phyloP scores from a whole-genome alignment of 495 filamentous ascomycete genomes.

The Aspergillus olivimuriae region DNA sequence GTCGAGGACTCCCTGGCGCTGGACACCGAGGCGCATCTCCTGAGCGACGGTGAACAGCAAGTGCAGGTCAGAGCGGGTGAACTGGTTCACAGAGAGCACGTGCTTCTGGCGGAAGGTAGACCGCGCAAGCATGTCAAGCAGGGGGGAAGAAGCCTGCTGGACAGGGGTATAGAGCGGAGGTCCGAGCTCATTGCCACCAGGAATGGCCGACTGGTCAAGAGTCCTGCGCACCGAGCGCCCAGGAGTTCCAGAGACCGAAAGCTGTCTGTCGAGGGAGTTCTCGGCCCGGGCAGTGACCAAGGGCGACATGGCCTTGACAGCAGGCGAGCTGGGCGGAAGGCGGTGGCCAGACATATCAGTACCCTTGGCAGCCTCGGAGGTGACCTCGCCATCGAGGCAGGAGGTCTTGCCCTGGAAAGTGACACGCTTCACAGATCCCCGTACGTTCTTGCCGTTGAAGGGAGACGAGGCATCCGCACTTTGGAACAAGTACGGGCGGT shows the following conservation, averaged over 20 bases:
- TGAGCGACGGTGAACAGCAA: conserved; percentile 91
- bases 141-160: conserved; percentile 46
- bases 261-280: conserved; percentile 39
- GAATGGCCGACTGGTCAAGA: conserved; percentile 24
- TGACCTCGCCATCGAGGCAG: conserved; percentile 66
- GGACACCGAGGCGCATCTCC: conserved; percentile 90
- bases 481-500: conserved; percentile 57
- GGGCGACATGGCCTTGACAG: conserved; percentile 45
- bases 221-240: conserved; percentile 24
- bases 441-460: conserved; percentile 63
- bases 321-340: conserved; percentile 49
- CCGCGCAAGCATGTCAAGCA: conserved; percentile 64
- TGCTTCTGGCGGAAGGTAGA: conserved; percentile 83
- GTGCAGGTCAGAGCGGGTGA: conserved; percentile 79
- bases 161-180: conserved; percentile 41
- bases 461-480: conserved; percentile 61
- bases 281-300: conserved; percentile 38
- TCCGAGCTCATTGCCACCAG: conserved; percentile 44
- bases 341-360: conserved; percentile 73
- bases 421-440: conserved; percentile 69
- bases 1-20: conserved; percentile 82
- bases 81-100: conserved; percentile 84
- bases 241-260: conserved; percentile 39
- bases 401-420: conserved; percentile 71
- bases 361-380: conserved; percentile 51